Base-by-base conservation (phyloP, 208 protist genomes). In the Wallacemonas sp. region DNA sequence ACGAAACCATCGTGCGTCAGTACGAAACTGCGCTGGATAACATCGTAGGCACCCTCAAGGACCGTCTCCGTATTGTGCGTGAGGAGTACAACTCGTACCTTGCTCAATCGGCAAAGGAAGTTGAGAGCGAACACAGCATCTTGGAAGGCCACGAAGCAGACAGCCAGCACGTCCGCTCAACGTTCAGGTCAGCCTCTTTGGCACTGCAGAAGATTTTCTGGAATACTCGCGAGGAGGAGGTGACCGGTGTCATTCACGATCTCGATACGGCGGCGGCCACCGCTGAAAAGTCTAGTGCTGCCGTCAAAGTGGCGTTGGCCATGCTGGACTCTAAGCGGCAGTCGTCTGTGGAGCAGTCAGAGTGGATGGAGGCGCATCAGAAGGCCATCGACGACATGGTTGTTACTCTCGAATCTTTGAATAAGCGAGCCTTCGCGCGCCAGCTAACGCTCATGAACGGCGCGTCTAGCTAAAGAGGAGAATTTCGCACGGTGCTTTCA, bases 1-100 rank as follows among this genome's bases (percentile, higher is more conserved):
- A 89, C 61, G 77, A 82, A 39, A 86, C 76, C 12, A 92, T 89
- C 75, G 79, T 87, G 48, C 79, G 80, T 24, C 75, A 92, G 71
- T 92, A 92, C 75, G 82, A 79, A 53, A 78, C 68, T n/a, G 78
- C 81, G 12, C 73, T 92, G 54, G 73, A 89, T 62, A 87, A 89
- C 39, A 76, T 89, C 34, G 77, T 87, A 36, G 68, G 68, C 50
- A 87, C 81, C 1, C 60, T 88, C 44, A 75, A 88, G 55, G 79
- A 92, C 57, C 73, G 79, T 17, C 73, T 92, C 9, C 71, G 59
- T n/a, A 73, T 79, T 19, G 45, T 92, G 19, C 71, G 73, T 22
- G 78, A 87, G 66, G 81, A 92, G 80, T 82, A 83, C 76, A 54
- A 53, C 45, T 76, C 72, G 19, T 87, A 83, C 65, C 50, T 89